Evolutionary conservation across 2,329 filamentous ascomycete genomes (phyloP).

Genomic region (Xylaria hypoxylon): DNA sequence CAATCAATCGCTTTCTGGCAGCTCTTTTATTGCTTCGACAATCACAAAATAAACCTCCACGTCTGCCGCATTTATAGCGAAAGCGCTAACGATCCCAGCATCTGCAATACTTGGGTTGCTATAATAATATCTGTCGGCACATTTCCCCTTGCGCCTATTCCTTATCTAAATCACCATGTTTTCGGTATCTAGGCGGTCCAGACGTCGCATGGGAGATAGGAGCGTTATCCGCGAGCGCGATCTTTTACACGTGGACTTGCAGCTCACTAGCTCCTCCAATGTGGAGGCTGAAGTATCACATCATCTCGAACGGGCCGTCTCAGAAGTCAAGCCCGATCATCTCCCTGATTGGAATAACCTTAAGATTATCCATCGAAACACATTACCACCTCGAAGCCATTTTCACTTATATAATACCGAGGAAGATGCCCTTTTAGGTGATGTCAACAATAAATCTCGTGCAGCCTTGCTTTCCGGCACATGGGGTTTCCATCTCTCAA

Average conservation of each 20-base stretch:
- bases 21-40: not conserved
- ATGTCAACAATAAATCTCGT: constrained; percentile 54
- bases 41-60: not conserved
- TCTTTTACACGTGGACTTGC: constrained; percentile 44
- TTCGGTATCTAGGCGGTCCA: not conserved
- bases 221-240: constrained; percentile 38
- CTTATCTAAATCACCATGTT: constrained; percentile 22
- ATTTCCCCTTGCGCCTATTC: not conserved
- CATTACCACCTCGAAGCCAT: constrained; percentile 64
- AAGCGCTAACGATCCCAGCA: not conserved
- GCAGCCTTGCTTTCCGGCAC: constrained; percentile 61
- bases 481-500: constrained; percentile 65
- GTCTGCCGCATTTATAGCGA: not conserved
- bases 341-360: constrained; percentile 72
- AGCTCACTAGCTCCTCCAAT: constrained; percentile 21
- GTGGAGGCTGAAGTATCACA: not conserved
- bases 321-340: constrained; percentile 48
- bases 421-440: constrained; percentile 59
- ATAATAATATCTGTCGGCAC: not conserved
- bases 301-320: constrained; percentile 1
- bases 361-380: constrained; percentile 69
- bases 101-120: not conserved
- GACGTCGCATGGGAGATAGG: not conserved
- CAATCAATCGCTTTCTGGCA: not conserved
- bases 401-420: constrained; percentile 66